phyloP scores from a whole-genome alignment of 2,329 filamentous ascomycete genomes.

The Colletotrichum nymphaeae region DNA sequence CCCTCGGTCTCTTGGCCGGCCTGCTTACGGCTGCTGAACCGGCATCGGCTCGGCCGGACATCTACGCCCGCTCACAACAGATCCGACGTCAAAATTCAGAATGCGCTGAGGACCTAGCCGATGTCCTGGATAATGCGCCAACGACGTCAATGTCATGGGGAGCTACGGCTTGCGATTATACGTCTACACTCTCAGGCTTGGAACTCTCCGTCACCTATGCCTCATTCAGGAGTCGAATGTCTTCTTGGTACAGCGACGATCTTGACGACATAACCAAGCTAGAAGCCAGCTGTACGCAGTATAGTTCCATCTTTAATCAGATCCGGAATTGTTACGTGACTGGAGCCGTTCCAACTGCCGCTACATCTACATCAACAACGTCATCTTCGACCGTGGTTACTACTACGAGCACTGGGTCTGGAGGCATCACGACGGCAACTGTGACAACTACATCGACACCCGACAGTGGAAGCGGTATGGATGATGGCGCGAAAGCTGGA shows the following conservation, averaged over 20 bases:
- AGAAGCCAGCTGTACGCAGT: constrained; percentile 28
- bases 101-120: constrained; percentile 22
- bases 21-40: background rate
- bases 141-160: constrained; percentile 19
- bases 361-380: constrained; percentile 1
- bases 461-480: constrained; percentile 2
- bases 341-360: background rate
- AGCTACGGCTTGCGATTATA: constrained; percentile 28
- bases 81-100: constrained; percentile 21
- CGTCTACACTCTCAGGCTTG: constrained; percentile 27
- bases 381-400: background rate
- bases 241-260: constrained; percentile 31
- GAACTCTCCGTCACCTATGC: constrained; percentile 25
- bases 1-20: constrained; percentile 17
- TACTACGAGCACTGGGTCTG: background rate
- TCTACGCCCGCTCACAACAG: constrained; percentile 12
- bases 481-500: constrained; percentile 25
- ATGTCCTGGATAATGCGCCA: constrained; percentile 28
- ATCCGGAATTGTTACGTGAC: constrained; percentile 33
- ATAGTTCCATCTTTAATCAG: constrained; percentile 2
- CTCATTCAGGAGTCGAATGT: constrained; percentile 17
- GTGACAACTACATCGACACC: constrained; percentile 10
- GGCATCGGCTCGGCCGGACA: constrained; percentile 14
- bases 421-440: background rate
- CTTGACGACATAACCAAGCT: constrained; percentile 29